Percentiles rank a stretch among this genome's conserved stretches.
Evolutionary conservation across 192 early-diverging fungal genomes (phyloP).

Genomic region (Umbelopsis ramanniana): DNA sequence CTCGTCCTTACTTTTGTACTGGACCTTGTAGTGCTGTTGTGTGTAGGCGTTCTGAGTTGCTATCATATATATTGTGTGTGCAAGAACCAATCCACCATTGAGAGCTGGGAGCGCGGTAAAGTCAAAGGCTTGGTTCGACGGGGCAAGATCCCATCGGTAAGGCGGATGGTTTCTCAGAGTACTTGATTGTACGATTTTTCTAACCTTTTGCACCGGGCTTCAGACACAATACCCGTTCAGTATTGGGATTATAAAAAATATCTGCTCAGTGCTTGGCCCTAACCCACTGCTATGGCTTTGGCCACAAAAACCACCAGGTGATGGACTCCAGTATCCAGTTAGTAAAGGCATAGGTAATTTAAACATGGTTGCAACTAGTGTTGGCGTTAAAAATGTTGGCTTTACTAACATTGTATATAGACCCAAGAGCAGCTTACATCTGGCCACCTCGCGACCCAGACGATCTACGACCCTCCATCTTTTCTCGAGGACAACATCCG

Average conservation of each 20-base stretch:
- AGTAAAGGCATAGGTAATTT: conserved; percentile 36
- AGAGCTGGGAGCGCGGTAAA: conserved; percentile 74
- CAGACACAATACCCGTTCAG: conserved; percentile 79
- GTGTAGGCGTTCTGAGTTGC: conserved; percentile 68
- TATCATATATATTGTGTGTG: conserved; percentile 76
- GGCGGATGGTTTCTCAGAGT: background rate
- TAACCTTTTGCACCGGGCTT: background rate
- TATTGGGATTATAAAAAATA: conserved; percentile 74
- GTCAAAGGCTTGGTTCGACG: conserved; percentile 64
- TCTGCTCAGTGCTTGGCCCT: conserved; percentile 75
- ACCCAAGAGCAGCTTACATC: conserved; percentile 24
- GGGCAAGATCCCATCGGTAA: conserved; percentile 63
- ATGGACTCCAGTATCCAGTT: conserved; percentile 73
- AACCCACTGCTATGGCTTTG: conserved; percentile 76
- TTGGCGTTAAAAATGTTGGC: no score
- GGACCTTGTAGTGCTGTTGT: conserved; percentile 72
- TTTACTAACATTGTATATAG: background rate
- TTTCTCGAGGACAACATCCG: background rate
- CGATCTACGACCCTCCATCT: conserved; percentile 26
- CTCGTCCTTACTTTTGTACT: conserved; percentile 79
- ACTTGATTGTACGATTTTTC: background rate
- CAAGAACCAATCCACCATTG: conserved; percentile 80
- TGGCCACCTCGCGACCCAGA: conserved; percentile 43
- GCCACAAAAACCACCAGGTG: conserved; percentile 62
- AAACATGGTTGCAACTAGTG: no score